Base-by-base conservation (phyloP, 768 basidiomycete genomes). In the Boletus sp. region DNA sequence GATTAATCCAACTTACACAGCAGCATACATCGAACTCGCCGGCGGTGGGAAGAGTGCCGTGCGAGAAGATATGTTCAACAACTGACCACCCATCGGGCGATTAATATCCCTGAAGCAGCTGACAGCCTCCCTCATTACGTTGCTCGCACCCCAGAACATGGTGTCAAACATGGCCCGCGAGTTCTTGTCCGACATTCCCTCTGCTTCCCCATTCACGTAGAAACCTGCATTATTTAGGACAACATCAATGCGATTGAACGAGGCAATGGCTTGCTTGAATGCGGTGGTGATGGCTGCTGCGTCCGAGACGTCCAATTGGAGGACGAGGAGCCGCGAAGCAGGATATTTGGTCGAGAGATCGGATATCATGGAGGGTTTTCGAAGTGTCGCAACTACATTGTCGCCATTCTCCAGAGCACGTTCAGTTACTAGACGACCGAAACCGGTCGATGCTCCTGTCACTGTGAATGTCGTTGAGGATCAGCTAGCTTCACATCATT, bases 171-270 rank as follows among this genome's bases (percentile, higher is more conserved):
- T 54, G 30, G 59, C 62, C 91, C 94, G n/a, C 80, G 92, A 42
- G 74, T 92, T 54, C 81, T 92, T 52, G 88, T 95, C 55, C 90
- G 94, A 2, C 86, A 94, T 67, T 86, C 88, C 15, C 76, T 96
- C 33, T 88, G 94, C 73, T 89, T 95, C 78, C 3, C 62, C 70
- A 18, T 74, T 52, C 4, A 71, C 62, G 2, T 50, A 68, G 55
- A 65, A 72, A 47, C 63, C 69, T 50, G 79, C 78, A 50, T 81
- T 82, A 54, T 75, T 79, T 52, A 77, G 67, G 12, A 81, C 79
- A 39, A 80, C 73, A 53, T 80, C 80, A 10, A 80, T 56, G 24
- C 76, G 64, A 4, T 71, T 71, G 63, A 80, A 80, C 11, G 63
- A 55, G 5, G 64, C 59, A 39, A 71, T 64, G 0, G 75, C 71